Evolutionary conservation across 495 filamentous ascomycete genomes (phyloP).

Genomic region (Cryomyces antarcticus): DNA sequence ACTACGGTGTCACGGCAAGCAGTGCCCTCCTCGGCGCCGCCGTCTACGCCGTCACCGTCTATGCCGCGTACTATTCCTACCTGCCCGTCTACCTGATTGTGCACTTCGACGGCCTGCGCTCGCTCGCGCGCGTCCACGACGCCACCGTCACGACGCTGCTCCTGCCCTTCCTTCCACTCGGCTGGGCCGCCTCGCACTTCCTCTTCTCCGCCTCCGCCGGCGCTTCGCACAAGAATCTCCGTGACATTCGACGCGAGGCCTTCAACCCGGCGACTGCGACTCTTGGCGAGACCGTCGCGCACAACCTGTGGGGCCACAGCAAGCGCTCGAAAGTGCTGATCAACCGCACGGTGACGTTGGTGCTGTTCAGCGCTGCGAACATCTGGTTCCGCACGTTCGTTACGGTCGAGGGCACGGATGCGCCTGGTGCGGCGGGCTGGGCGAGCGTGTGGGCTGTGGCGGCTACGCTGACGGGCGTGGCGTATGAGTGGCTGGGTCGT

Average conservation of each 20-base stretch:
- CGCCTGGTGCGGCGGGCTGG: conserved; percentile 46
- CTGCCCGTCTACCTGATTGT: conserved; percentile 45
- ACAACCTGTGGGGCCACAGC: conserved; percentile 32
- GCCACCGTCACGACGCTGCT: conserved; percentile 30
- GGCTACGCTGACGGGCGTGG: conserved; percentile 33
- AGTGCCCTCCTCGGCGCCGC: conserved; percentile 44
- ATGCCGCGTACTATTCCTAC: conserved; percentile 39
- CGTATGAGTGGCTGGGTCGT: conserved; percentile 38
- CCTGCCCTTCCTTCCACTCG: conserved; percentile 36
- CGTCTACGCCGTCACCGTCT: conserved; percentile 47
- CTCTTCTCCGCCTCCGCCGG: conserved; percentile 44
- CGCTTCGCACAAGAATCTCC: conserved; percentile 20
- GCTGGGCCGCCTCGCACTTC: conserved; percentile 47
- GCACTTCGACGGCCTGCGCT: conserved; percentile 47
- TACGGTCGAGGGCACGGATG: conserved; percentile 44
- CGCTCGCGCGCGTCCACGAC: conserved; percentile 39
- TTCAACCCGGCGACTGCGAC: conserved; percentile 34
- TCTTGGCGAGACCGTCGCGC: conserved; percentile 36
- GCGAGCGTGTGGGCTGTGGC: conserved; percentile 49
- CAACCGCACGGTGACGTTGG: conserved; percentile 39
- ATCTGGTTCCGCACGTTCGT: conserved; percentile 43
- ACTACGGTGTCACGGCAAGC: conserved; percentile 36
- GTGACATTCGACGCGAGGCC: conserved; percentile 15
- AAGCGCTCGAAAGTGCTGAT: conserved; percentile 43
- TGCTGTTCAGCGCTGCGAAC: conserved; percentile 32